Evolutionary conservation across 805 yeast species (phyloP).

Genomic region (Pichia insulana): DNA sequence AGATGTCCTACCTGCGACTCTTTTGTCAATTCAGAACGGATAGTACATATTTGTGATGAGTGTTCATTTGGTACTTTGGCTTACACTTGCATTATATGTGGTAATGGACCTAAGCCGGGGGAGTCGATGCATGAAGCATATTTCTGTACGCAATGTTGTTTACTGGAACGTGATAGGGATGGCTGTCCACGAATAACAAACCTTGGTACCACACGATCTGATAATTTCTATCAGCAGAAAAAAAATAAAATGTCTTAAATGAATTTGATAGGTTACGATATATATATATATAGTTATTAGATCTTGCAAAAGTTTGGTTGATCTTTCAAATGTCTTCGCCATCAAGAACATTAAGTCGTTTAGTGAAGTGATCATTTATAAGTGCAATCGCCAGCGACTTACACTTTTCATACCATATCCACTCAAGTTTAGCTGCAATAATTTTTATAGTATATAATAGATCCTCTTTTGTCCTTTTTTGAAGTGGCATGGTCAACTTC

Average conservation of each 20-base stretch:
- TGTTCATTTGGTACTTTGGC: constrained; percentile 67
- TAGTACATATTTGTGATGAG: constrained; percentile 72
- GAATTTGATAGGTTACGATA: not conserved
- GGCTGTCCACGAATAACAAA: constrained; percentile 87
- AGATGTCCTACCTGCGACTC: constrained; percentile 88
- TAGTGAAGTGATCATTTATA: constrained; percentile 7
- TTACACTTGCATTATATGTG: constrained; percentile 73
- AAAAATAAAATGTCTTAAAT: constrained; percentile 15
- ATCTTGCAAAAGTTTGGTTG: not conserved
- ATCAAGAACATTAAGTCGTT: not conserved
- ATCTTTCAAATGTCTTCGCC: constrained; percentile 1
- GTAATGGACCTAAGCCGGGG: constrained; percentile 37
- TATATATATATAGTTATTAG: not conserved
- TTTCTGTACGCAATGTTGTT: constrained; percentile 81
- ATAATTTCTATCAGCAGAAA: constrained; percentile 52
- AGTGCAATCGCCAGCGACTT: constrained; percentile 26
- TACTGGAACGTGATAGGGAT: constrained; percentile 71
- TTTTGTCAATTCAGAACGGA: constrained; percentile 57
- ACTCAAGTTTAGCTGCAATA: constrained; percentile 44
- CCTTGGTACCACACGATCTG: constrained; percentile 68
- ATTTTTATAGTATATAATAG: constrained; percentile 37
- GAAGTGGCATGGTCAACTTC: constrained; percentile 45
- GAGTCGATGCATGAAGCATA: constrained; percentile 50
- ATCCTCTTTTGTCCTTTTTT: constrained; percentile 41
- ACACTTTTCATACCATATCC: constrained; percentile 46